Evolutionary conservation across 148 eudicot species (phyloP), one percentile per base, ranked within the genome.

Genomic region (Amaranthus cruentus): DNA sequence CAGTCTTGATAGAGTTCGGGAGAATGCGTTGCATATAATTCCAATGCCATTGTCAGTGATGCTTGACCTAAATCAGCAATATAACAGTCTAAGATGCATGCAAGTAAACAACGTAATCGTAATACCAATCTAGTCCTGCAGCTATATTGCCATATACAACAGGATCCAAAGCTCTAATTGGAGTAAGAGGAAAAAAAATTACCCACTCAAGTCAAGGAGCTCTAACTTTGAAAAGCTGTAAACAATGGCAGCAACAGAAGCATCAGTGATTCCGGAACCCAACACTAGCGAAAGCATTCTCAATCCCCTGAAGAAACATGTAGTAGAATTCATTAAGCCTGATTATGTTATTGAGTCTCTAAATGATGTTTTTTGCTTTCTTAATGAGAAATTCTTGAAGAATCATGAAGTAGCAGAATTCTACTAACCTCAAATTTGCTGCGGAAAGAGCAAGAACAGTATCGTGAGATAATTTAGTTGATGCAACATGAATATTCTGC

Each of bases 161-260:
- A 9, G 18, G 55, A 28, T 50, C 58, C 9, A 0, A 18, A 5
- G 2, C 55, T 5, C 11, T 46, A 59, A 15, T 28, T 9, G 46
- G 49, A 59, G 13, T 44, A 55, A 65, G 28, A 60, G 18, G 64
- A 14, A 5, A 11, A 47, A 12, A 13, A 8, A 8, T 50, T 90
- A 95, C 97, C 99, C 99, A 77, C 99, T 92, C 71, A 92, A 81
- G 84, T 95, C 97, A 82, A 95, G 97, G 68, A 85, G 82, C 77
- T 92, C 99, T 38, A 95, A 81, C 52, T 88, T 90, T 66, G 97
- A 73, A 83, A 88, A 92, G 78, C 89, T 88, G 77, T 92, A 85
- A 75, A 90, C 84, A 79, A 95, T 95, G 52, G 97, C 97, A 69
- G 96, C 96, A 68, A 95, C 91, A 75, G 97, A 95, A 63, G 99